Evolutionary conservation across 2,329 filamentous ascomycete species (phyloP), one percentile per base, ranked within the genome.

Genomic region (Colletotrichum navitas): DNA sequence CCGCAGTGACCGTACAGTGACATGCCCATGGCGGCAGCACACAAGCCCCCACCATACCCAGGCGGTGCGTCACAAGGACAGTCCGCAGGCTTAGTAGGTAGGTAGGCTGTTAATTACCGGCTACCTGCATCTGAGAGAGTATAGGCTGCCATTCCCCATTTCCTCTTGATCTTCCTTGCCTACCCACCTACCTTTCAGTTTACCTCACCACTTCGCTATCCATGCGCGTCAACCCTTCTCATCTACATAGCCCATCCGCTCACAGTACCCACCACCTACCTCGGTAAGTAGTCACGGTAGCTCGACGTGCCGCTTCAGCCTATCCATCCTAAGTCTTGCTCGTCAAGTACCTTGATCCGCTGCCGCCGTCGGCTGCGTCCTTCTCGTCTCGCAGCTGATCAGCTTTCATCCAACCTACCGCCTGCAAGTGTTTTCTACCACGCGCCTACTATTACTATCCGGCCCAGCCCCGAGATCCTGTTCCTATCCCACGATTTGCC

Each of bases 1-100:
- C 34, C 11, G 34, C 34, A 56, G 29, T 32, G 49, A 51, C 59
- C 14, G 24, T 14, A 45, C 24, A 43, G 24, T 45, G 56, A 45
- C 56, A 29, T 58, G 54, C 6, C 18, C 5, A n/a, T 24, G 34
- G 32, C 12, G 16, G 5, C n/a, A 32, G 18, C 32, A 51, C 43
- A 36, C n/a, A 39, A 39, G 36, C 34, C n/a, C 52, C 32, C 49
- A 26, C 47, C 32, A n/a, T 26, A 5, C 24, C n/a, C 49, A 55
- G 56, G 63, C 14, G 32, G 41, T 71, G 68, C 63, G 68, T 71
- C 68, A 71, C 63, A 67, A 39, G 68, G 56, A 49, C 63, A 34
- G 39, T 29, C 56, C 36, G 24, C 2, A 12, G 29, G 18, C 16
- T 45, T n/a, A 6, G 21, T 11, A n/a, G 52, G 32, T 55, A 34